Percentiles rank a stretch among this genome's conserved stretches.
phyloP scores from a whole-genome alignment of 345 rosid genomes.

The Erucastrum elatum region DNA sequence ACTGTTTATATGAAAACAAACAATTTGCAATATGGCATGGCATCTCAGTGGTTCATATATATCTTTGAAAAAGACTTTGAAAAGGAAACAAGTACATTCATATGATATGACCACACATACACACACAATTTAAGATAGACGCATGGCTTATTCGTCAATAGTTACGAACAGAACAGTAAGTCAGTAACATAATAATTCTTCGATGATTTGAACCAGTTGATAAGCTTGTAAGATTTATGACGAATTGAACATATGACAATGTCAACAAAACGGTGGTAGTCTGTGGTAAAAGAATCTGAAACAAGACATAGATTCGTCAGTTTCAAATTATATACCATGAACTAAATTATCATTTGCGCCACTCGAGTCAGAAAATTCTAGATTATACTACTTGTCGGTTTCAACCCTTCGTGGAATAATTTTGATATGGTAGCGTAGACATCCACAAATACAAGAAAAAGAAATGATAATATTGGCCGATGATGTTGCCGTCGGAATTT shows the following conservation, averaged over 20 bases:
- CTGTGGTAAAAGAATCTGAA: neutral
- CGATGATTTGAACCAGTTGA: neutral
- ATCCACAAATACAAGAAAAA: neutral
- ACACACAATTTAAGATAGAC: neutral
- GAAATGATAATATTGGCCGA: too few relatives aligned
- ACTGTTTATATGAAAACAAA: constrained; percentile 24
- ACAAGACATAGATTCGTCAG: neutral
- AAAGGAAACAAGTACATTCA: neutral
- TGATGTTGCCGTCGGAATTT: neutral
- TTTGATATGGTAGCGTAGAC: neutral
- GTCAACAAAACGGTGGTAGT: neutral
- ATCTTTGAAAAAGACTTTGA: neutral
- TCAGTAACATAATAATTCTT: neutral
- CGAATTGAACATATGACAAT: neutral
- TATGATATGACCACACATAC: neutral
- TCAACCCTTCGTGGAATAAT: neutral
- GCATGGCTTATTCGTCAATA: neutral
- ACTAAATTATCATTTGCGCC: neutral
- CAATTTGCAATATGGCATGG: constrained; percentile 1
- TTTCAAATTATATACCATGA: neutral
- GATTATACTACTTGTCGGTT: neutral
- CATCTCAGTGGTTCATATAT: neutral
- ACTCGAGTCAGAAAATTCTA: neutral
- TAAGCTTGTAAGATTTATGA: neutral
- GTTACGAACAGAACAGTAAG: neutral